Evolutionary conservation across 805 yeast genomes (phyloP).

Genomic region (Saturnispora galanensis): DNA sequence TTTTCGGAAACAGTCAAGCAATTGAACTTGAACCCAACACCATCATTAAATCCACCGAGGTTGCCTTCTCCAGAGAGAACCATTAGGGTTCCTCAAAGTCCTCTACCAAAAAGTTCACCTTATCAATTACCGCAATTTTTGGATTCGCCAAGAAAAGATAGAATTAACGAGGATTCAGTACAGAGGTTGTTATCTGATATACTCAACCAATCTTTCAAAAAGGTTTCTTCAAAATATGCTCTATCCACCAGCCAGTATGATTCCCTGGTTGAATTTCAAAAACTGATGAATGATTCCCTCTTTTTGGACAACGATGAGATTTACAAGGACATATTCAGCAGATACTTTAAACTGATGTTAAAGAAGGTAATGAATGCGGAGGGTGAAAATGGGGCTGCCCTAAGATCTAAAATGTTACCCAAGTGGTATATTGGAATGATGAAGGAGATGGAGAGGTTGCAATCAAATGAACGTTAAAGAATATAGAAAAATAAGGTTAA

Average conservation of each 20-base stretch:
- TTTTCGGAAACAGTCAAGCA: conserved; percentile 1
- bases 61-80: conserved; percentile 3
- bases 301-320: conserved; percentile 20
- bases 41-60: conserved; percentile 3
- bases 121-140: conserved; percentile 1
- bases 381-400: conserved; percentile 15
- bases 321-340: conserved; percentile 23
- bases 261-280: conserved; percentile 30
- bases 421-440: conserved; percentile 9
- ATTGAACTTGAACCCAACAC: background rate
- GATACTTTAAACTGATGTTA: conserved; percentile 23
- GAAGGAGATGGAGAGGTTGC: conserved; percentile 8
- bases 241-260: conserved; percentile 47
- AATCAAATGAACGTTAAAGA: conserved; percentile 1
- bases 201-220: conserved; percentile 33
- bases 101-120: conserved; percentile 1
- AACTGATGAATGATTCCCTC: conserved; percentile 24
- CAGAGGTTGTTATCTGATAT: conserved; percentile 27
- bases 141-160: conserved; percentile 10
- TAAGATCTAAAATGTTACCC: conserved; percentile 24
- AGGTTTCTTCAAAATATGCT: conserved; percentile 39
- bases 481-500: background rate
- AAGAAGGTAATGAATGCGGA: conserved; percentile 24
- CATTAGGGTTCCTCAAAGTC: conserved; percentile 17
- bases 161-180: conserved; percentile 11